Conservation (phyloP, 2,329 filamentous ascomycete genomes). For the Didymella glomerata region DNA sequence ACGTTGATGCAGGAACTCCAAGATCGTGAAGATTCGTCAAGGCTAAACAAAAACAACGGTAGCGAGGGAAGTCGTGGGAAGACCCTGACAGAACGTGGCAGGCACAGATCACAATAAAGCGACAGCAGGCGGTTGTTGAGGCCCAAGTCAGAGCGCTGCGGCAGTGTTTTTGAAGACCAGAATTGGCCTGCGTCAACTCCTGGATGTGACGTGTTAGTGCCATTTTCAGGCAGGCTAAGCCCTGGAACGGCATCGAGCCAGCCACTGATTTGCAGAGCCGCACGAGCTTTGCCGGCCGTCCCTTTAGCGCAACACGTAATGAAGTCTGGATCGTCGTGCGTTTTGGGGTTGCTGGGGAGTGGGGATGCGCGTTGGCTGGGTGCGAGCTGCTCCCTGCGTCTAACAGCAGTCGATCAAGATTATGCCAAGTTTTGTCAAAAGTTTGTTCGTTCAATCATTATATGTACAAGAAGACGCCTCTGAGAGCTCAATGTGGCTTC, state of each 20-base stretch:
- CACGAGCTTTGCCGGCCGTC: slow-evolving; percentile 10
- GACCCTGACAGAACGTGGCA: slow-evolving; percentile 6
- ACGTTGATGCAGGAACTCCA: slow-evolving; percentile 13
- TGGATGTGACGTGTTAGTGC: slow-evolving; percentile 22
- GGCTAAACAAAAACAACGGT: slow-evolving; percentile 6
- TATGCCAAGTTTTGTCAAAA: neutral
- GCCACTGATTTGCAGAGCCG: slow-evolving; percentile 23
- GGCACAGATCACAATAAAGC: slow-evolving; percentile 7
- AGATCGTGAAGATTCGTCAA: slow-evolving; percentile 9
- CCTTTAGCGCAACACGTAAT: slow-evolving; percentile 20
- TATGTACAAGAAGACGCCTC: slow-evolving; percentile 8
- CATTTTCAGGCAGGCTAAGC: slow-evolving; percentile 10
- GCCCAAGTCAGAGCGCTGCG: slow-evolving; percentile 14
- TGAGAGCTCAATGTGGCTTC: slow-evolving; percentile 15
- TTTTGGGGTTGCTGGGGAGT: slow-evolving; percentile 8
- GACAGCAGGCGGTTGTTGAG: slow-evolving; percentile 18
- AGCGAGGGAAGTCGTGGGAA: slow-evolving; percentile 9
- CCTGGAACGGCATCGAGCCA: slow-evolving; percentile 13
- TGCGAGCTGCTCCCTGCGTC: slow-evolving; percentile 5
- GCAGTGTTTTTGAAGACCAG: slow-evolving; percentile 18
- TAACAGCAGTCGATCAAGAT: neutral
- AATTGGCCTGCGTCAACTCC: slow-evolving; percentile 11
- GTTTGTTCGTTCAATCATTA: slow-evolving; percentile 2
- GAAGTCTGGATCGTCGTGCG: slow-evolving; percentile 9
- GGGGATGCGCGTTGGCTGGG: slow-evolving; percentile 3